Evolutionary conservation across 148 eudicot genomes (phyloP).

Genomic region (Chenopodium berlandieri): DNA sequence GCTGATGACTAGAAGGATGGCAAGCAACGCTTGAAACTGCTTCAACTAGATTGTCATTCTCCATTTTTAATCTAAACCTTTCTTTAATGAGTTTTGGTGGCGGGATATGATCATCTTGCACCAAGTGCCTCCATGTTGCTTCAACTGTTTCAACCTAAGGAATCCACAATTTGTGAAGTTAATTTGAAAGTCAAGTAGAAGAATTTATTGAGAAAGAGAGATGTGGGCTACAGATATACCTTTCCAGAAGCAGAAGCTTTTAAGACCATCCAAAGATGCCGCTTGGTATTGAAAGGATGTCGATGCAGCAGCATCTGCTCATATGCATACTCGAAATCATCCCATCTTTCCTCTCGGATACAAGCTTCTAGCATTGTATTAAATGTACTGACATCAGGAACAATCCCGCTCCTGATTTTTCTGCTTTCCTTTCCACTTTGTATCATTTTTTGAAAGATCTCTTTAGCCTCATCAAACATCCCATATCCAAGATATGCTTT

Average conservation of each 20-base stretch:
- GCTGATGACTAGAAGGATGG: conserved; percentile 46
- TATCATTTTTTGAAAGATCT: conserved; percentile 51
- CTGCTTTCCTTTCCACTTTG: conserved; percentile 29
- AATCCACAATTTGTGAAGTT: not conserved
- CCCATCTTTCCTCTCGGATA: conserved; percentile 52
- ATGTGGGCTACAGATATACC: conserved; percentile 38
- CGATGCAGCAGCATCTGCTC: conserved; percentile 62
- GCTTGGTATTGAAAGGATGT: conserved; percentile 64
- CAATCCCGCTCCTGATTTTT: conserved; percentile 37
- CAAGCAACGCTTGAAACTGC: conserved; percentile 54
- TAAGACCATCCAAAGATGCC: conserved; percentile 72
- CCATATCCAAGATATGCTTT: conserved; percentile 62
- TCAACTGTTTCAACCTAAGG: conserved; percentile 57
- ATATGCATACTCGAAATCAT: conserved; percentile 63
- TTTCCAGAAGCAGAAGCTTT: conserved; percentile 69
- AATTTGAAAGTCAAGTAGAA: not conserved
- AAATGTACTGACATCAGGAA: conserved; percentile 71
- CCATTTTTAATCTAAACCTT: conserved; percentile 61
- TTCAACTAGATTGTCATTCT: conserved; percentile 40
- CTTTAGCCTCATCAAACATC: conserved; percentile 71
- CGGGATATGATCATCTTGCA: conserved; percentile 44
- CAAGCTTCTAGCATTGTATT: conserved; percentile 73
- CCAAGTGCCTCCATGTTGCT: conserved; percentile 73
- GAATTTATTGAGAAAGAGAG: not conserved
- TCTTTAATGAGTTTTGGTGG: conserved; percentile 65